phyloP scores from a whole-genome alignment of 768 basidiomycete species.

The Hygrocybe punicea region DNA sequence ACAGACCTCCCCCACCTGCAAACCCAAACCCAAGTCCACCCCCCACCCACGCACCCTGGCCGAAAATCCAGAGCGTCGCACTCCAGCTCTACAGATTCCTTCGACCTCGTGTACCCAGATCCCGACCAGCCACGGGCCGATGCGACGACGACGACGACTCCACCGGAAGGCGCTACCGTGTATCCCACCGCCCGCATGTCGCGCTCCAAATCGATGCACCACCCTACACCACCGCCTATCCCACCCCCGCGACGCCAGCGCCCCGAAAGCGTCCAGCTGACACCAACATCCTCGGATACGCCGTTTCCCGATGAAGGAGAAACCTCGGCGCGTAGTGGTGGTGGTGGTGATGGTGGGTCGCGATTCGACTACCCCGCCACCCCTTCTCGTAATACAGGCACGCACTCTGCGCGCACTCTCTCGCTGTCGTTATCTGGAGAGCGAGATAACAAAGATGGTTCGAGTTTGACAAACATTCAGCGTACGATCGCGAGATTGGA shows the following conservation, averaged over 20 bases:
- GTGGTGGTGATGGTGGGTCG: neutral
- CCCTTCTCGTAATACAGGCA: neutral
- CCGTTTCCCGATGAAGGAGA: too few relatives aligned
- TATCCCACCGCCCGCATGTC: slow-evolving; percentile 40
- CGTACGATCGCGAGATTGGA: slow-evolving; percentile 35
- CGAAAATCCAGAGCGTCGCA: neutral
- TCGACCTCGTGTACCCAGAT: neutral
- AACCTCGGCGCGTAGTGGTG: neutral
- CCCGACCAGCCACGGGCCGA: slow-evolving; percentile 16
- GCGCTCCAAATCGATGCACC: slow-evolving; percentile 56
- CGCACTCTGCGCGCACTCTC: neutral
- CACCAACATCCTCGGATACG: slow-evolving; percentile 23
- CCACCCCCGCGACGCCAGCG: slow-evolving; percentile 51
- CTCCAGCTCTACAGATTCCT: neutral
- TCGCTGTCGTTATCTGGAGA: neutral
- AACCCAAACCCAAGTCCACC: neutral
- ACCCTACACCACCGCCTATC: slow-evolving; percentile 31
- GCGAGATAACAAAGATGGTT: neutral
- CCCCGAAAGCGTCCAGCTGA: slow-evolving; percentile 63
- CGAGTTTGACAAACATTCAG: slow-evolving; percentile 37
- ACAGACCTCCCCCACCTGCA: neutral
- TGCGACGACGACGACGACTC: slow-evolving; percentile 10
- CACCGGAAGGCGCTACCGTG: slow-evolving; percentile 15
- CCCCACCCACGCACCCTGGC: neutral
- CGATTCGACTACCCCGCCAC: neutral